phyloP scores from a whole-genome alignment of 1,284 basidiomycete species.

The Irpex sp. region DNA sequence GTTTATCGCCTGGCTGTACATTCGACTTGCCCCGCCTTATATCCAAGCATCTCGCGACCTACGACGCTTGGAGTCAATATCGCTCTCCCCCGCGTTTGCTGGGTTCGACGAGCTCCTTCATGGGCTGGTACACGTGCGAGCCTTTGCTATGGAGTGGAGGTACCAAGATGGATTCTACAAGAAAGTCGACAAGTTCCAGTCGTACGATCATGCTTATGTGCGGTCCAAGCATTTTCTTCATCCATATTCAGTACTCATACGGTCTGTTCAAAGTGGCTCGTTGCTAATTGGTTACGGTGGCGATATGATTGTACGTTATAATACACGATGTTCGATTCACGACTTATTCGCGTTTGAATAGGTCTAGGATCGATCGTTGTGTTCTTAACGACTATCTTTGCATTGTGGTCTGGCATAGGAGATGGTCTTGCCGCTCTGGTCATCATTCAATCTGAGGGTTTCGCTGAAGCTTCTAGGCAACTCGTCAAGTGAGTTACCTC shows the following conservation, averaged over 20 bases:
- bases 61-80: slow-evolving; percentile 66
- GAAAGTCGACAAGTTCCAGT: slow-evolving; percentile 76
- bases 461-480: slow-evolving; percentile 64
- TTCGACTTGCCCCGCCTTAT: slow-evolving; percentile 67
- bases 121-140: slow-evolving; percentile 76
- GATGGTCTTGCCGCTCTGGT: slow-evolving; percentile 79
- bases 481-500: slow-evolving; percentile 47
- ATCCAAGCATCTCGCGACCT: slow-evolving; percentile 70
- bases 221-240: background rate
- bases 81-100: slow-evolving; percentile 66
- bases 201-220: slow-evolving; percentile 69
- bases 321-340: background rate
- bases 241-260: background rate
- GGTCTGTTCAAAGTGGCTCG: slow-evolving; percentile 47
- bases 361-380: slow-evolving; percentile 76
- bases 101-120: slow-evolving; percentile 78
- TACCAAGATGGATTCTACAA: slow-evolving; percentile 74
- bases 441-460: slow-evolving; percentile 70
- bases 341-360: slow-evolving; percentile 20
- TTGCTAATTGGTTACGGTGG: slow-evolving; percentile 67
- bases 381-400: slow-evolving; percentile 69
- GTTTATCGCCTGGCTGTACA: slow-evolving; percentile 69
- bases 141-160: slow-evolving; percentile 75
- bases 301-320: slow-evolving; percentile 62
- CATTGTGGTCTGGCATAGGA: slow-evolving; percentile 60